phyloP scores from a whole-genome alignment of 106 monocot genomes.

The Dendrobium chrysotoxum region DNA sequence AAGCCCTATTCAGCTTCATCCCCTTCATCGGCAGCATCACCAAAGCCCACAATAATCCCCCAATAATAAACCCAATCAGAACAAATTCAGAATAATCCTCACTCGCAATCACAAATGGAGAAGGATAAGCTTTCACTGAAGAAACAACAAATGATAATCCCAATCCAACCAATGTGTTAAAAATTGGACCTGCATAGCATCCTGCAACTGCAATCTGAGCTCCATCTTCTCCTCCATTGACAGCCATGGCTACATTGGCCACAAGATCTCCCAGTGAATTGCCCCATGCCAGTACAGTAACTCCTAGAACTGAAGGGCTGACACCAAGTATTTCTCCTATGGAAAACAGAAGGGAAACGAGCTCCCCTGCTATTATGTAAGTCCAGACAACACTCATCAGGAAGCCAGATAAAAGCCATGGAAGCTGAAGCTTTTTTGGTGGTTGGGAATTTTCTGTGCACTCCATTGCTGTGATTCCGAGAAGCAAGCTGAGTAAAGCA shows the following conservation, averaged over 20 bases:
- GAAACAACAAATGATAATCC: constrained; percentile 9
- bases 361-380: constrained; percentile 15
- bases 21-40: constrained; percentile 22
- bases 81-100: constrained; percentile 12
- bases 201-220: constrained; percentile 15
- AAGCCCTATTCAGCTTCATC: constrained; percentile 27
- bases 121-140: constrained; percentile 8
- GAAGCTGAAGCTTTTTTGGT: constrained; percentile 11
- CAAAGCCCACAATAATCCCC: constrained; percentile 31
- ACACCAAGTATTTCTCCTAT: constrained; percentile 6
- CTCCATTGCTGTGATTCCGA: constrained; percentile 15
- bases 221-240: constrained; percentile 11
- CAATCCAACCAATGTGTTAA: constrained; percentile 9
- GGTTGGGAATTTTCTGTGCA: constrained; percentile 12
- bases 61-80: constrained; percentile 29
- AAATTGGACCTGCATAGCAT: constrained; percentile 14
- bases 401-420: constrained; percentile 19
- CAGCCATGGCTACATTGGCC: constrained; percentile 11
- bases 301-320: constrained; percentile 12
- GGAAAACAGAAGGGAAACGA: constrained; percentile 16
- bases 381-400: constrained; percentile 22
- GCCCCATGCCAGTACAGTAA: constrained; percentile 24
- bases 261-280: constrained; percentile 21
- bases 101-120: constrained; percentile 11
- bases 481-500: background rate